phyloP scores from a whole-genome alignment of 331 rosid species.

The Stylosanthes scabra region DNA sequence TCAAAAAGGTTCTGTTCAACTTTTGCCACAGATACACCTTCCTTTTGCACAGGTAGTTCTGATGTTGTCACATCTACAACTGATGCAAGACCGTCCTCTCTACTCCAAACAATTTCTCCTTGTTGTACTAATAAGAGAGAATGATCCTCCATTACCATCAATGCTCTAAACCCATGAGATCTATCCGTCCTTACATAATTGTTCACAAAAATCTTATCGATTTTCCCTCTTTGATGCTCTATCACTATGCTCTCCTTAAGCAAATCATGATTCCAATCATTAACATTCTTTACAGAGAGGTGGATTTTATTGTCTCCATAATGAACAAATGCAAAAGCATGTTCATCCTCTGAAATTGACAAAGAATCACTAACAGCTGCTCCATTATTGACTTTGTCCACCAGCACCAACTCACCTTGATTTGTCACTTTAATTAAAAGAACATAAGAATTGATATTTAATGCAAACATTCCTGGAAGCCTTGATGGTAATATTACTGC shows the following conservation, averaged over 20 bases:
- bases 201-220: conserved; percentile 79
- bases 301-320: conserved; percentile 67
- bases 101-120: conserved; percentile 94
- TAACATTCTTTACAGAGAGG: conserved; percentile 64
- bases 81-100: conserved; percentile 99
- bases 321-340: conserved; percentile 77
- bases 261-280: conserved; percentile 69
- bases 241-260: conserved; percentile 73
- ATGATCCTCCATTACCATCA: conserved; percentile 96
- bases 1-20: conserved; percentile 96
- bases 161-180: conserved; percentile 89
- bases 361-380: conserved; percentile 76
- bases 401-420: conserved; percentile 70
- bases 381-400: conserved; percentile 62
- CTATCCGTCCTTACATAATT: conserved; percentile 88
- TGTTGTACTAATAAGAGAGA: conserved; percentile 90
- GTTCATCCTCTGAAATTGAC: conserved; percentile 72
- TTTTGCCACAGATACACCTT: conserved; percentile 88
- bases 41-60: conserved; percentile 88
- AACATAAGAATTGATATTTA: conserved; percentile 52
- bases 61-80: conserved; percentile 82
- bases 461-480: conserved; percentile 74
- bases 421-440: conserved; percentile 61
- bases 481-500: conserved; percentile 69
- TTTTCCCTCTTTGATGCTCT: conserved; percentile 74